These are phyloP conservation scores for Hygrocybe punicea DNA, from an alignment of 768 basidiomycete genomes.

Conservation along the genomic window DNA sequence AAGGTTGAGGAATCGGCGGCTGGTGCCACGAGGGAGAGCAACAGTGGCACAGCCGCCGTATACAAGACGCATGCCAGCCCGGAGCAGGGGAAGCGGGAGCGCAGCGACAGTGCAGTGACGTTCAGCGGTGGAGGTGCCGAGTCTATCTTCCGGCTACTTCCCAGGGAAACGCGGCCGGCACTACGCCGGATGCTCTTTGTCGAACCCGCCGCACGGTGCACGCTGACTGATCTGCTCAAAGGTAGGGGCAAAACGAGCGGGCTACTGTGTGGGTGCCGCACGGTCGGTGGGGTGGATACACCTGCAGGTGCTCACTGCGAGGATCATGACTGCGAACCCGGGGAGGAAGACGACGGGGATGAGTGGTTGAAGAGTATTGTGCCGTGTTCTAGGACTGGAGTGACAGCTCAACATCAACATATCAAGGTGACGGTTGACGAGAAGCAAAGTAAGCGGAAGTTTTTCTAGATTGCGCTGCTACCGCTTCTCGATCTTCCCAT, in stretches of 20 bases:
- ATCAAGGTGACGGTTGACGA: conserved; percentile 73
- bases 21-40: neutral
- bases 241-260: conserved; percentile 73
- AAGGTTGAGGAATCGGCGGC: neutral
- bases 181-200: conserved; percentile 92
- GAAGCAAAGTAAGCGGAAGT: conserved; percentile 65
- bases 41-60: neutral
- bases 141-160: conserved; percentile 93
- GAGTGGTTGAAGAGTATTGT: conserved; percentile 79
- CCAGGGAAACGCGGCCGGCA: conserved; percentile 85
- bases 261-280: conserved; percentile 73
- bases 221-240: conserved; percentile 85
- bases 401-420: conserved; percentile 57
- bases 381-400: conserved; percentile 56
- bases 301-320: conserved; percentile 49
- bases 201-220: conserved; percentile 85
- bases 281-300: conserved; percentile 32
- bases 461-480: conserved; percentile 52
- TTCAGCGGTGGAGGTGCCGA: conserved; percentile 77
- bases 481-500: neutral
- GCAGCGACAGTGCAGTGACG: conserved; percentile 56
- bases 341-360: conserved; percentile 79
- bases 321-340: conserved; percentile 63
- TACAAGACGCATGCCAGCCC: neutral
- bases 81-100: conserved; percentile 28